Evolutionary conservation across 345 rosid species (phyloP).

Genomic region (Eucalyptus fibrosa): DNA sequence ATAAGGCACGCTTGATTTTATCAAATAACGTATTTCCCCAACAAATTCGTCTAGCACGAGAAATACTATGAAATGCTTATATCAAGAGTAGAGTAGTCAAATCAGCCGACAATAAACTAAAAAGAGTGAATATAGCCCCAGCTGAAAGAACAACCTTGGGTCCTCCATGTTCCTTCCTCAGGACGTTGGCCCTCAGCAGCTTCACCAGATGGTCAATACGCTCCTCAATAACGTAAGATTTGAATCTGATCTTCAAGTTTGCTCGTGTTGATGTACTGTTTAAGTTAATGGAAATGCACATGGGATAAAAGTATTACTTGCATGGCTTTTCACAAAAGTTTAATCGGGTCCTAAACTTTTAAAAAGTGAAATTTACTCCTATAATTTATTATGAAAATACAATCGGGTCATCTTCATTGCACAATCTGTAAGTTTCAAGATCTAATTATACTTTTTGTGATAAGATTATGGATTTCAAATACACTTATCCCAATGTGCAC

Average conservation of each 20-base stretch:
- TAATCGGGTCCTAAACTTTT: no score
- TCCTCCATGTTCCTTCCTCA: conserved; percentile 55
- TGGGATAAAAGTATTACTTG: no score
- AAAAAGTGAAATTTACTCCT: no score
- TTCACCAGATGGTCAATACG: conserved; percentile 69
- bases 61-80: background rate
- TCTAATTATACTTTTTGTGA: no score
- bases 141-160: conserved; percentile 29
- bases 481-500: background rate
- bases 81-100: background rate
- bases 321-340: no score
- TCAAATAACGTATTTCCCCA: background rate
- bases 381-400: no score
- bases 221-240: conserved; percentile 53
- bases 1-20: background rate
- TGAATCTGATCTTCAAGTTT: background rate
- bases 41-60: background rate
- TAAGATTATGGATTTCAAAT: no score
- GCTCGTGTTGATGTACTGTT: background rate
- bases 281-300: background rate
- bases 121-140: background rate
- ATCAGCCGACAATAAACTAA: background rate
- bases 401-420: no score
- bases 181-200: conserved; percentile 69
- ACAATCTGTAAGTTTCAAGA: no score